These are phyloP conservation scores for Bolboschoenoplectus hybrid DNA, from an alignment of 202 grass and related monocot species.

Conservation along the genomic window DNA sequence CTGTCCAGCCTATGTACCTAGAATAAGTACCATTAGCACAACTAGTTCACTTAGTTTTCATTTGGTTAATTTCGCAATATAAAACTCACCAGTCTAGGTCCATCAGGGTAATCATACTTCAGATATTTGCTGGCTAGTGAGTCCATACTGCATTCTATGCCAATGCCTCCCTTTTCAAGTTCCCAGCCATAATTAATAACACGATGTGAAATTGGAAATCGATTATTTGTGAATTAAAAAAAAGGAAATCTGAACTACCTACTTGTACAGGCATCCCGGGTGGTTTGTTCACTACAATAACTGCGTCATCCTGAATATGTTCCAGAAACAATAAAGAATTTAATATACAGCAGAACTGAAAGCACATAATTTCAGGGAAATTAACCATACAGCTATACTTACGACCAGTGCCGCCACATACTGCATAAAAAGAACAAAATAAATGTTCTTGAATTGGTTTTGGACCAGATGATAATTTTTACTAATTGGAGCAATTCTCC, in stretches of 20 bases:
- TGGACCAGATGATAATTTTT: background rate
- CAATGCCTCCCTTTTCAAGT: conserved; percentile 72
- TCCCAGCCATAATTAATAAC: conserved; percentile 26
- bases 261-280: conserved; percentile 86
- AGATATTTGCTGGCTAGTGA: conserved; percentile 59
- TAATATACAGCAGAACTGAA: conserved; percentile 36
- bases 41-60: conserved; percentile 26
- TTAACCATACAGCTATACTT: background rate
- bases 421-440: background rate
- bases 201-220: conserved; percentile 32
- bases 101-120: conserved; percentile 56
- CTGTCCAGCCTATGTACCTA: conserved; percentile 95
- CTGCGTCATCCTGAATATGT: conserved; percentile 62
- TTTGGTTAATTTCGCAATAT: conserved; percentile 13
- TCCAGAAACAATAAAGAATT: conserved; percentile 31
- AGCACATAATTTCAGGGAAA: conserved; percentile 6
- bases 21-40: conserved; percentile 38
- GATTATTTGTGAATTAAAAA: conserved; percentile 33
- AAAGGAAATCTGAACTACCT: conserved; percentile 36
- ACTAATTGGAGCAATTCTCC: background rate
- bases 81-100: conserved; percentile 76
- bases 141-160: conserved; percentile 86
- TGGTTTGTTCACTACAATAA: conserved; percentile 88
- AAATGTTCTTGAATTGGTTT: background rate
- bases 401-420: background rate